Evolutionary conservation across 805 yeast species (phyloP).

Genomic region (Osmozyma mogii): DNA sequence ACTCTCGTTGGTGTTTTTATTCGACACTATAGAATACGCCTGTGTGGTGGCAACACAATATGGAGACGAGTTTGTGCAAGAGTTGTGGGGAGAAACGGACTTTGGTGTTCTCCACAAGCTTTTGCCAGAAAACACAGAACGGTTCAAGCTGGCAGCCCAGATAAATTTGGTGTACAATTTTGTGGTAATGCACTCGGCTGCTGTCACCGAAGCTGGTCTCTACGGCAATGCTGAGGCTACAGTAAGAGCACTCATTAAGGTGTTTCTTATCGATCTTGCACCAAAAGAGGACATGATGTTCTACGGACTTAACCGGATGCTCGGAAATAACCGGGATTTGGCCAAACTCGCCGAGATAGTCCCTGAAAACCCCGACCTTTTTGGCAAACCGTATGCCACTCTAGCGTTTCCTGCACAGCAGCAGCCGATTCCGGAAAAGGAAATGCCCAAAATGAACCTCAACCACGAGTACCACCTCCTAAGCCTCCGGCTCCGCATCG

Average conservation of each 20-base stretch:
- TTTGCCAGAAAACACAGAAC: slow-evolving; percentile 42
- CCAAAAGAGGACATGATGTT: slow-evolving; percentile 34
- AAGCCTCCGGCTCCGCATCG: slow-evolving; percentile 36
- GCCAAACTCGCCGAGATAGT: slow-evolving; percentile 35
- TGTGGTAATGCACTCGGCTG: slow-evolving; percentile 44
- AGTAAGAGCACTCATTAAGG: slow-evolving; percentile 25
- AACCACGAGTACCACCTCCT: slow-evolving; percentile 39
- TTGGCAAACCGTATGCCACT: slow-evolving; percentile 5
- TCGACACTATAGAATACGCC: slow-evolving; percentile 51
- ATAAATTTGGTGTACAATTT: slow-evolving; percentile 43
- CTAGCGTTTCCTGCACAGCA: slow-evolving; percentile 9
- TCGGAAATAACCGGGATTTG: slow-evolving; percentile 45
- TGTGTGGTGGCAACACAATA: slow-evolving; percentile 19
- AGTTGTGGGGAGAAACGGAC: slow-evolving; percentile 21
- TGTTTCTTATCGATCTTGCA: slow-evolving; percentile 35
- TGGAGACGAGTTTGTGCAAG: slow-evolving; percentile 13
- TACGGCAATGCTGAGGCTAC: slow-evolving; percentile 11
- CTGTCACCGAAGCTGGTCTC: slow-evolving; percentile 28
- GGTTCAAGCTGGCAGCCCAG: slow-evolving; percentile 30
- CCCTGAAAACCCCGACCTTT: slow-evolving; percentile 16
- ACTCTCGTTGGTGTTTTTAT: slow-evolving; percentile 22
- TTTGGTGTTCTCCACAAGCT: slow-evolving; percentile 27
- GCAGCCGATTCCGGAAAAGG: slow-evolving; percentile 2
- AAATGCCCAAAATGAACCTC: slow-evolving; percentile 15
- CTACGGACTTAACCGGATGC: slow-evolving; percentile 45